These are phyloP conservation scores for Penicillium hesseltinei DNA, from an alignment of 2,329 filamentous ascomycete species.

Conservation along the genomic window DNA sequence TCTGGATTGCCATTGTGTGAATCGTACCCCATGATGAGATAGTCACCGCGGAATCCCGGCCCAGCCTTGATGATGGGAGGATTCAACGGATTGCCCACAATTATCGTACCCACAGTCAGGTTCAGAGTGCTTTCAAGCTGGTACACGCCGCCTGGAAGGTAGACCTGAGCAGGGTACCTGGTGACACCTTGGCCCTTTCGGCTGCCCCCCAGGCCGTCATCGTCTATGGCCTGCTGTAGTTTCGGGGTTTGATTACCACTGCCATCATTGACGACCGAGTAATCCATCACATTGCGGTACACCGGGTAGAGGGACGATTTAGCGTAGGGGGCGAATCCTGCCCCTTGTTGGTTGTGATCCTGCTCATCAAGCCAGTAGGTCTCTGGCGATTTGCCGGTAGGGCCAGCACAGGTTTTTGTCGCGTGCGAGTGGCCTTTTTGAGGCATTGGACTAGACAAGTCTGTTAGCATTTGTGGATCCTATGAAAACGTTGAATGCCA, in stretches of 20 bases:
- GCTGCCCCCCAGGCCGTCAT: conserved; percentile 26
- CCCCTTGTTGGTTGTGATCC: conserved; percentile 24
- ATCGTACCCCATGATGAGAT: conserved; percentile 31
- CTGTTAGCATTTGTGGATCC: not conserved
- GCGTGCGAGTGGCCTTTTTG: not conserved
- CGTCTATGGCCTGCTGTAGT: conserved; percentile 30
- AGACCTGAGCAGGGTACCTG: conserved; percentile 30
- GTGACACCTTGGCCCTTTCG: conserved; percentile 27
- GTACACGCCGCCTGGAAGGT: conserved; percentile 30
- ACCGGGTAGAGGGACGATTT: conserved; percentile 21
- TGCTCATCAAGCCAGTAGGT: conserved; percentile 28
- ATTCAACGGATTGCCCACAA: conserved; percentile 34
- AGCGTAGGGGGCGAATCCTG: conserved; percentile 26
- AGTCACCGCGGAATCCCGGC: conserved; percentile 25
- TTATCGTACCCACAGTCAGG: conserved; percentile 31
- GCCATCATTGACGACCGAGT: conserved; percentile 27
- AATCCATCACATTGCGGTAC: conserved; percentile 31
- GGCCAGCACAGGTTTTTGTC: conserved; percentile 18
- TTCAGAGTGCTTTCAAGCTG: conserved; percentile 25
- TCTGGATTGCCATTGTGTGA: conserved; percentile 23
- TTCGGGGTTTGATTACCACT: conserved; percentile 24
- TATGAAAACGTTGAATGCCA: not conserved
- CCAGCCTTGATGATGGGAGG: conserved; percentile 30
- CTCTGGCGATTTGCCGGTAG: not conserved
- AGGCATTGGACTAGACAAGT: not conserved